A percentile compares a stretch with the other conserved stretches of the same genome.
Evolutionary conservation across 192 early-diverging fungal species (phyloP).

Genomic region (Backusella tarrabulga): DNA sequence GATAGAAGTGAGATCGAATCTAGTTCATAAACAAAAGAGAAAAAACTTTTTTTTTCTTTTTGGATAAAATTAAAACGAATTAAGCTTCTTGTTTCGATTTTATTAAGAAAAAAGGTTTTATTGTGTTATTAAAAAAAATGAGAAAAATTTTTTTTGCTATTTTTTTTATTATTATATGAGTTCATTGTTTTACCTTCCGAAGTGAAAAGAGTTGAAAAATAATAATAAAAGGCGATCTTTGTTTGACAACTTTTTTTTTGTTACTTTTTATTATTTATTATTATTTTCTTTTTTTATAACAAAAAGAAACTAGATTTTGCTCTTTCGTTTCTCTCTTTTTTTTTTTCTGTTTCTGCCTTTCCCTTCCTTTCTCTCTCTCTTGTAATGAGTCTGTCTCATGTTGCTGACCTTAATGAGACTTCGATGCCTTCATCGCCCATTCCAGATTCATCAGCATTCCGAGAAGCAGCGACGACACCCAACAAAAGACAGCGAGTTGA

Average conservation of each 20-base stretch:
- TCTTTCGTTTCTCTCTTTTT: not conserved
- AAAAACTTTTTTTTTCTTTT: not conserved
- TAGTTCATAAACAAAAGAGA: not conserved
- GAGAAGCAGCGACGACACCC: no score
- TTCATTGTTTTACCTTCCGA: not conserved
- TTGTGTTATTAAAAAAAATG: no score
- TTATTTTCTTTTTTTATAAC: not conserved
- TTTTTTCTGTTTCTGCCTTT: not conserved
- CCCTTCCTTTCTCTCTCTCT: not conserved
- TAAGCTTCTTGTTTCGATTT: not conserved
- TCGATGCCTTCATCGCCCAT: constrained; percentile 8
- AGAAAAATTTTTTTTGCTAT: not conserved
- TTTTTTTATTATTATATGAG: not conserved
- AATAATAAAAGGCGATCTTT: not conserved
- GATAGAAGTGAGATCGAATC: not conserved
- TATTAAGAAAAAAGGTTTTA: not conserved
- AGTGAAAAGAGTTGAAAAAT: not conserved
- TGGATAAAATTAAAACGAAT: not conserved
- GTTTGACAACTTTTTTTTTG: not conserved
- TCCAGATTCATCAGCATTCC: not conserved
- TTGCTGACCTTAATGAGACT: not conserved
- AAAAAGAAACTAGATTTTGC: not conserved
- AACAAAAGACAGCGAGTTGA: not conserved
- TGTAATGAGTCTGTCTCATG: not conserved
- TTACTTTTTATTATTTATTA: not conserved